Evolutionary conservation across 2,329 filamentous ascomycete genomes (phyloP).

Genomic region (Pyrenophora graminea): DNA sequence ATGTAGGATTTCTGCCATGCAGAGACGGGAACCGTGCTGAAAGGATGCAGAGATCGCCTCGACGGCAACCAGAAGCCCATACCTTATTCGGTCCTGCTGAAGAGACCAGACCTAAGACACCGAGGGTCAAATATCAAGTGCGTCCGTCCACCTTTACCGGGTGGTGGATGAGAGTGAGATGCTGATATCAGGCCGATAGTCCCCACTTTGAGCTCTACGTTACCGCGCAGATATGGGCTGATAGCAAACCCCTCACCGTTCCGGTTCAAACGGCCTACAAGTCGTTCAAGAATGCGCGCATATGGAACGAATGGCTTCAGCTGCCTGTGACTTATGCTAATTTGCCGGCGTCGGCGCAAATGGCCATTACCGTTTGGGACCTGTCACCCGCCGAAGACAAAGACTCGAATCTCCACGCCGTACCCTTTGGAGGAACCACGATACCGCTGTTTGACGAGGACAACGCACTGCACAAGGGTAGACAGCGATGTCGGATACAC

Average conservation of each 20-base stretch:
- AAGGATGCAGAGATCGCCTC: conserved; percentile 64
- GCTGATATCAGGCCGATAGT: conserved; percentile 50
- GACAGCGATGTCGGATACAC: conserved; percentile 88
- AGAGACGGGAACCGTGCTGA: conserved; percentile 21
- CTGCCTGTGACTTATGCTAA: conserved; percentile 84
- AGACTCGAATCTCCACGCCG: conserved; percentile 72
- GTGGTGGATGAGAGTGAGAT: neutral
- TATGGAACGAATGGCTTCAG: conserved; percentile 96
- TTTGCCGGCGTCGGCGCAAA: conserved; percentile 77
- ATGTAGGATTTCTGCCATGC: conserved; percentile 54
- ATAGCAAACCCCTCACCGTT: conserved; percentile 91
- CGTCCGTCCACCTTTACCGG: conserved; percentile 5
- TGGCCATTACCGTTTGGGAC: conserved; percentile 96
- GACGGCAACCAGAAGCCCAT: conserved; percentile 78
- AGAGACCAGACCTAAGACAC: conserved; percentile 79
- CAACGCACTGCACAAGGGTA: conserved; percentile 86
- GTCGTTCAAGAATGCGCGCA: conserved; percentile 72
- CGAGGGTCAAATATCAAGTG: conserved; percentile 83
- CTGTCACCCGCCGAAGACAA: conserved; percentile 77
- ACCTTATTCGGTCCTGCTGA: conserved; percentile 76
- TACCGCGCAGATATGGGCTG: conserved; percentile 91
- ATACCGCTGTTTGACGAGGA: conserved; percentile 90
- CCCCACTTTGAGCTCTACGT: conserved; percentile 87
- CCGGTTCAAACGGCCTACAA: conserved; percentile 93
- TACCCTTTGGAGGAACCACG: conserved; percentile 94